Evolutionary conservation across 176 grass and related monocot species (phyloP), one percentile per base, ranked within the genome.

Genomic region (Zoysia pacifica): DNA sequence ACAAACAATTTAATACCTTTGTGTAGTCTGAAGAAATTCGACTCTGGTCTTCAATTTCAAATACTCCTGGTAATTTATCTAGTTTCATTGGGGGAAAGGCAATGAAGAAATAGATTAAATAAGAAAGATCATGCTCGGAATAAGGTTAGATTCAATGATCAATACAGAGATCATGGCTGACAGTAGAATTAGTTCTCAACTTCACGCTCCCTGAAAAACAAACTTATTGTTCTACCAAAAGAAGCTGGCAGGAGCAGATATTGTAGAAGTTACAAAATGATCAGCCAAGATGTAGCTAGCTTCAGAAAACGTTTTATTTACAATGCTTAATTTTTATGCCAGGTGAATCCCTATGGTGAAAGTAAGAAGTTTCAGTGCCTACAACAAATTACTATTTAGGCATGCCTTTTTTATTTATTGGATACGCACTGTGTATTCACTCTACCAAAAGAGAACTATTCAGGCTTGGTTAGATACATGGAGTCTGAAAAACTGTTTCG

Each of bases 41-140:
- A 94, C 79, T 87, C 83, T 90, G 3, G 85, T 89, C 76, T 92
- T 97, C 42, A 97, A 69, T 81, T 94, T 94, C 81, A 97, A 65
- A 74, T 94, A 97, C 50, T 94, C 94, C 53, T 94, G 85, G 82
- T 88, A 90, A 69, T 81, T 94, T 44, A 90, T 85, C 89, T 97
- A 77, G 56, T 91, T 85, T 78, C 18, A 69, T 82, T 44, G 59
- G 53, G 67, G 82, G 72, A 65, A 1, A 72, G 66, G 28, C 28
- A 28, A 0, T 5, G 41, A 45, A 0, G 16, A 54, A 68, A 61
- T 36, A 68, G 3, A 42, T 36, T 45, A 62, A 72, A 65, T n/a
- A 54, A 16, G 51, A 78, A 11, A 48, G 0, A 66, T 60, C 6
- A 18, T 54, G 38, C 2, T 20, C 15, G 4, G 42, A 36, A 14